phyloP scores from a whole-genome alignment of 1,139 yeast genomes.

The Lodderomyces parapsilosis region DNA sequence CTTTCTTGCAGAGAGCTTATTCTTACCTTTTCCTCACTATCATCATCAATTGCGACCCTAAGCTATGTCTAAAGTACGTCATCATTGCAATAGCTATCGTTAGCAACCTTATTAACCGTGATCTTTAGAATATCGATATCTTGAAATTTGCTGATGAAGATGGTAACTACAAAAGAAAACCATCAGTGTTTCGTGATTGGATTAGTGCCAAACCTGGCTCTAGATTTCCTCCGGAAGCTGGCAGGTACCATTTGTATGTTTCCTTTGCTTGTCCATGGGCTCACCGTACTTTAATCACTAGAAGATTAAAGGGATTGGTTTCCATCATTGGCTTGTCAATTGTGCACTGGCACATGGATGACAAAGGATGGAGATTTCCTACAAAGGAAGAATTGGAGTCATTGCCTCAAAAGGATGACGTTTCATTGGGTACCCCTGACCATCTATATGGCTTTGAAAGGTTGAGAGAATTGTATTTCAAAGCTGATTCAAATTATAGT shows the following conservation, averaged over 20 bases:
- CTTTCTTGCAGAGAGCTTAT: too few relatives aligned
- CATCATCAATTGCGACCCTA: background rate
- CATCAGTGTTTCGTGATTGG: constrained; percentile 50
- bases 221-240: constrained; percentile 68
- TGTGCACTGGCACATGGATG: constrained; percentile 88
- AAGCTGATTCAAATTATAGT: constrained; percentile 69
- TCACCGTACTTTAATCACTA: constrained; percentile 74
- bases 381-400: constrained; percentile 26
- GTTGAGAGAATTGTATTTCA: constrained; percentile 69
- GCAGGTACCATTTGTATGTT: constrained; percentile 85
- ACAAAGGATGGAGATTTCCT: constrained; percentile 81
- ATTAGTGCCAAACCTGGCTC: constrained; percentile 62
- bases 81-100: too few relatives aligned
- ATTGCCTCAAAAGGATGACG: constrained; percentile 31
- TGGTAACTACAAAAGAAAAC: constrained; percentile 55
- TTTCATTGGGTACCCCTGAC: constrained; percentile 61
- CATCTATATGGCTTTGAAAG: constrained; percentile 59
- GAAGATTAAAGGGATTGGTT: constrained; percentile 76
- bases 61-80: constrained; percentile 14
- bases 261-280: constrained; percentile 97
- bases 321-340: constrained; percentile 64
- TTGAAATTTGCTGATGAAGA: constrained; percentile 48
- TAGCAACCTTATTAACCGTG: too few relatives aligned
- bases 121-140: constrained; percentile 27
- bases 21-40: too few relatives aligned